Percentiles rank a stretch among this genome's conserved stretches.
These are phyloP conservation scores for Cyberlindnera bimundalis DNA, from an alignment of 805 yeast species.

Conservation along the genomic window DNA sequence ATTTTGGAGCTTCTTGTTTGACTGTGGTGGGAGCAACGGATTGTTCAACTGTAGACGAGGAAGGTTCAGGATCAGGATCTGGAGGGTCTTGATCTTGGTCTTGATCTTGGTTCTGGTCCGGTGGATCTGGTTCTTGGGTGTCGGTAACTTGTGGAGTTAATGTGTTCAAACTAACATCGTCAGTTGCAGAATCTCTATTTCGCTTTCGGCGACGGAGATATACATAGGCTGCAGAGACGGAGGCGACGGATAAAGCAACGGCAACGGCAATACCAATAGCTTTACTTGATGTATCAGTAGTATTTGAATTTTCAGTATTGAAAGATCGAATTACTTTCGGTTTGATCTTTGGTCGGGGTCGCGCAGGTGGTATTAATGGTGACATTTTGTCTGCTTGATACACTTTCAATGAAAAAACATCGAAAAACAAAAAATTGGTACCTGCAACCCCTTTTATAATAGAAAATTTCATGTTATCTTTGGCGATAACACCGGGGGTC, in stretches of 20 bases:
- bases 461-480: too few relatives aligned
- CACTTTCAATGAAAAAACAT: too few relatives aligned
- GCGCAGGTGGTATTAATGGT: neutral
- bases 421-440: too few relatives aligned
- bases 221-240: neutral
- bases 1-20: neutral
- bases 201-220: constrained; percentile 3
- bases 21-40: neutral
- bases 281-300: constrained; percentile 3
- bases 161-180: too few relatives aligned
- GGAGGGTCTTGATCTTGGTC: constrained; percentile 3
- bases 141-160: neutral
- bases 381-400: neutral
- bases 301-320: too few relatives aligned
- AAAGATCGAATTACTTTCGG: too few relatives aligned
- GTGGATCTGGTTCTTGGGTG: neutral
- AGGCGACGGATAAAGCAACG: neutral
- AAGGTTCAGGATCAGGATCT: neutral
- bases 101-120: too few relatives aligned
- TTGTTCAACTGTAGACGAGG: neutral
- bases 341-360: constrained; percentile 6
- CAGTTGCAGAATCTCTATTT: too few relatives aligned
- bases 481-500: too few relatives aligned
- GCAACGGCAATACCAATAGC: constrained; percentile 5
- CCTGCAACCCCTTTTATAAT: too few relatives aligned